Evolutionary conservation across 306 rosid genomes (phyloP).

Genomic region (Clitoria ternatea): DNA sequence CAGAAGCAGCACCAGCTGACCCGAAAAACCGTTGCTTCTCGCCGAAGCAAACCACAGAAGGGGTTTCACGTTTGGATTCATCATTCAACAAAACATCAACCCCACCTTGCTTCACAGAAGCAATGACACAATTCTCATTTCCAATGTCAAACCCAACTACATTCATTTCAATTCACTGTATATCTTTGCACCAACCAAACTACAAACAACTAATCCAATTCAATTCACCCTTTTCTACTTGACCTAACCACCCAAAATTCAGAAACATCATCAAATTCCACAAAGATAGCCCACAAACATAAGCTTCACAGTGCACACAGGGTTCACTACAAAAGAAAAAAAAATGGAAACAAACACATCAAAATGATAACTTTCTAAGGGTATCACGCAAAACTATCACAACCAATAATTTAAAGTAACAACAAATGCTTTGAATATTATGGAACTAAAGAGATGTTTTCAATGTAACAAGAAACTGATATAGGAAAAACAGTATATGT

Average conservation of each 20-base stretch:
- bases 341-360: neutral
- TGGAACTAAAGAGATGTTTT: neutral
- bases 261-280: constrained; percentile 5
- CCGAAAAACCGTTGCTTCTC: constrained; percentile 95
- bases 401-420: neutral
- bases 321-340: constrained; percentile 9
- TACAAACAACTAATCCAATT: constrained; percentile 7
- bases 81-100: constrained; percentile 78
- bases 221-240: constrained; percentile 14
- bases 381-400: neutral
- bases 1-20: constrained; percentile 87
- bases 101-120: constrained; percentile 85
- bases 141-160: constrained; percentile 95
- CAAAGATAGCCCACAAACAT: constrained; percentile 22
- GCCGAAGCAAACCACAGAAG: constrained; percentile 74
- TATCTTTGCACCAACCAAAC: constrained; percentile 6
- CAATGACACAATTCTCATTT: constrained; percentile 91
- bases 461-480: neutral
- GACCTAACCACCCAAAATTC: constrained; percentile 20
- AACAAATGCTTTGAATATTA: neutral
- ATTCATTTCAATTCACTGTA: constrained; percentile 50
- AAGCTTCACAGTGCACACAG: constrained; percentile 15
- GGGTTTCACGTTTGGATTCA: constrained; percentile 93
- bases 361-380: constrained; percentile 10
- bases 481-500: neutral